phyloP scores from a whole-genome alignment of 768 basidiomycete species.

The Suillus spraguei region DNA sequence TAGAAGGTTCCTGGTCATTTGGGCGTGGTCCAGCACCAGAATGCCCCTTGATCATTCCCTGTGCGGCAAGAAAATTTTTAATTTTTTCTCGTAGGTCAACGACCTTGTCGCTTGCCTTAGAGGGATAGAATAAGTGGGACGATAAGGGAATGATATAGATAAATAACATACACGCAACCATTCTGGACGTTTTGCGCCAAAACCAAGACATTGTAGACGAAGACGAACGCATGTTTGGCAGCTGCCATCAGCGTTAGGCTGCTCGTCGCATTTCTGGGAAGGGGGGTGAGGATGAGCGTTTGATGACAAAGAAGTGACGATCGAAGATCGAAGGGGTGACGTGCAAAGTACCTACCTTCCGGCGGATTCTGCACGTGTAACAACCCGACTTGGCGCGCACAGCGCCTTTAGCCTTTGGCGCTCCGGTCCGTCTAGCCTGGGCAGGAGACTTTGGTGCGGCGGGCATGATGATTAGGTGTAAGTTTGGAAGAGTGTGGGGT shows the following conservation, averaged over 20 bases:
- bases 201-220: constrained; percentile 82
- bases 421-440: constrained; percentile 45
- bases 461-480: constrained; percentile 27
- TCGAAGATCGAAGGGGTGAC: constrained; percentile 15
- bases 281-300: constrained; percentile 13
- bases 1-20: constrained; percentile 55
- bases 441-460: constrained; percentile 44
- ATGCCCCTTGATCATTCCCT: constrained; percentile 91
- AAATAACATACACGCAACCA: constrained; percentile 72
- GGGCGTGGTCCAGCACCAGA: constrained; percentile 67
- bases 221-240: constrained; percentile 82
- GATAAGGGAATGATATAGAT: constrained; percentile 1
- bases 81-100: constrained; percentile 73
- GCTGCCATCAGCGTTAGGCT: constrained; percentile 56
- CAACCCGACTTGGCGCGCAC: constrained; percentile 87
- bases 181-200: constrained; percentile 83
- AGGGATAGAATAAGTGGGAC: constrained; percentile 17
- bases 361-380: constrained; percentile 84
- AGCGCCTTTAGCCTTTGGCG: constrained; percentile 78
- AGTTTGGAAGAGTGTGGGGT: constrained; percentile 22
- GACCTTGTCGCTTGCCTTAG: constrained; percentile 75
- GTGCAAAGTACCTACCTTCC: constrained; percentile 58
- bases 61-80: constrained; percentile 74
- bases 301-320: constrained; percentile 13
- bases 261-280: constrained; percentile 82